A percentile compares a stretch with the other conserved stretches of the same genome.
phyloP scores from a whole-genome alignment of 2,329 filamentous ascomycete species.

The Cladosporium oxysporum region DNA sequence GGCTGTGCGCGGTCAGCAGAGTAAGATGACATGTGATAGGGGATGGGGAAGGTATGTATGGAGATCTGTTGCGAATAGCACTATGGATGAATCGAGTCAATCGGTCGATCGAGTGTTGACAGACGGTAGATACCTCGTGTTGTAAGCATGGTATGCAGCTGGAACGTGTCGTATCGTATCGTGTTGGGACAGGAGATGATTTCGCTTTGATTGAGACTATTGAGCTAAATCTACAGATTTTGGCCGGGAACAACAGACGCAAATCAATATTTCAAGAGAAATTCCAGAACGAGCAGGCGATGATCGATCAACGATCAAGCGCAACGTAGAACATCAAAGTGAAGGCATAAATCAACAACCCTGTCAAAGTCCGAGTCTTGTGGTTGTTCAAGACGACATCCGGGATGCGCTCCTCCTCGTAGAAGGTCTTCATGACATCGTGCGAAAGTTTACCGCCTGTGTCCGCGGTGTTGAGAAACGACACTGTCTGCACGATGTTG shows the following conservation, averaged over 20 bases:
- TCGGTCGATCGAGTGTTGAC: neutral
- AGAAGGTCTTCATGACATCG: slow-evolving; percentile 31
- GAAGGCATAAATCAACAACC: slow-evolving; percentile 26
- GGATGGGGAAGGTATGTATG: neutral
- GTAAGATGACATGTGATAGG: neutral
- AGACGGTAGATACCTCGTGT: neutral
- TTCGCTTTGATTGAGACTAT: neutral
- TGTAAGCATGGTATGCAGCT: neutral
- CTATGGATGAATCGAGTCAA: too few species aligned
- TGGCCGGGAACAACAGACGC: neutral
- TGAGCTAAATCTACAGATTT: neutral
- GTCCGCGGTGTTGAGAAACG: slow-evolving; percentile 15
- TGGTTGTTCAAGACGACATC: slow-evolving; percentile 31
- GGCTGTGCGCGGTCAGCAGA: neutral
- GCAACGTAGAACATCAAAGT: slow-evolving; percentile 16
- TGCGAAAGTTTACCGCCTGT: slow-evolving; percentile 28
- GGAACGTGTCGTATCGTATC: neutral
- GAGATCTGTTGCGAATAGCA: neutral
- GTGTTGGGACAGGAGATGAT: neutral
- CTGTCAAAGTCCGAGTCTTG: slow-evolving; percentile 27
- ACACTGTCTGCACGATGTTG: slow-evolving; percentile 33
- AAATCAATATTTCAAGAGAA: neutral
- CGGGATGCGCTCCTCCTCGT: slow-evolving; percentile 38
- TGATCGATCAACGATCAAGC: neutral
- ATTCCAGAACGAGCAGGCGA: too few species aligned